Percentiles rank a stretch among this genome's conserved stretches.
phyloP scores from a whole-genome alignment of 371 early-diverging fungal genomes.

The Batkoa obscura region DNA sequence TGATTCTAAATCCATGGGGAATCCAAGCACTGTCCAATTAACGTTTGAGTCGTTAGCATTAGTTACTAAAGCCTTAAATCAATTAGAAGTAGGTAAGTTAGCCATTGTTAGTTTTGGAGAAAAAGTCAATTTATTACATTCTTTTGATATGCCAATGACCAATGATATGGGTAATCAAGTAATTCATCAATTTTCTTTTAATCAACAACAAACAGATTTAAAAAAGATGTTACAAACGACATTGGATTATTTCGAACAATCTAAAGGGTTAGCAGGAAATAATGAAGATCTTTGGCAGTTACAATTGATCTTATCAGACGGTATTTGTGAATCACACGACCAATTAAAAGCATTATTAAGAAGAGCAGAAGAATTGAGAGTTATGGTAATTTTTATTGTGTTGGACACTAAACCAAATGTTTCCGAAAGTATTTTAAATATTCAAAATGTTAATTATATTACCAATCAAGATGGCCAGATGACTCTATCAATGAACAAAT shows the following conservation, averaged over 20 bases:
- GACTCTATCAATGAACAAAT: conserved; percentile 55
- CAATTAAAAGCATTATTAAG: conserved; percentile 59
- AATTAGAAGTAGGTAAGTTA: conserved; percentile 87
- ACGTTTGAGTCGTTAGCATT: conserved; percentile 84
- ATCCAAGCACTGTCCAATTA: conserved; percentile 67
- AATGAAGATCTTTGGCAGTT: conserved; percentile 81
- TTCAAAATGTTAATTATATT: conserved; percentile 63
- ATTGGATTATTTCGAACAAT: conserved; percentile 48
- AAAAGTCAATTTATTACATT: conserved; percentile 63
- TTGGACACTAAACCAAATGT: conserved; percentile 49
- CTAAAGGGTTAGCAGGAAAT: conserved; percentile 19
- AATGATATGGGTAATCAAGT: conserved; percentile 77
- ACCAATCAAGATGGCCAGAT: conserved; percentile 35
- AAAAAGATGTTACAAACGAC: conserved; percentile 61
- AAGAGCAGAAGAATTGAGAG: conserved; percentile 58
- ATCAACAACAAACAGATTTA: conserved; percentile 74
- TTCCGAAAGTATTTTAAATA: conserved; percentile 63
- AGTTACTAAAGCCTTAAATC: conserved; percentile 76
- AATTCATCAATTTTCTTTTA: conserved; percentile 73
- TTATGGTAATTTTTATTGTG: conserved; percentile 90
- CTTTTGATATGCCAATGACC: conserved; percentile 78
- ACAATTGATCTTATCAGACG: conserved; percentile 90
- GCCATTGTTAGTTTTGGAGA: conserved; percentile 85
- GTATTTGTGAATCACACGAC: conserved; percentile 87
- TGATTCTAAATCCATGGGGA: conserved; percentile 95